Conservation (phyloP, 2,329 filamentous ascomycete genomes). For the Colletotrichum somersetense region DNA sequence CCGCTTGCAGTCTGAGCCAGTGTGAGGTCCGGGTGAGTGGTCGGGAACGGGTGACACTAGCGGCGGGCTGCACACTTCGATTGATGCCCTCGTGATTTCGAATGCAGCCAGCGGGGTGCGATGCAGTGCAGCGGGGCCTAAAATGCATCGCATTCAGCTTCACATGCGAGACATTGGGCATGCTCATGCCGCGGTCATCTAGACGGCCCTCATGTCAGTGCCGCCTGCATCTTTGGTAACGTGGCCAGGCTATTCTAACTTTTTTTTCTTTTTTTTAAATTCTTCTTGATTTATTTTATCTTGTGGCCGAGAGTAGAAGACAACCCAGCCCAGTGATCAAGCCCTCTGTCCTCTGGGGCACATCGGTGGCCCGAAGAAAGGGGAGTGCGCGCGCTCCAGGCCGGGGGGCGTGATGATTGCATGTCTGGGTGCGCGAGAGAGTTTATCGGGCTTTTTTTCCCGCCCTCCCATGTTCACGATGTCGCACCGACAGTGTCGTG, state of each 20-base stretch:
- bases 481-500: background rate
- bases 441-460: background rate
- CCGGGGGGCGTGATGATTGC: background rate
- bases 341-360: background rate
- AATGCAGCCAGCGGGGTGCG: slow-evolving; percentile 30
- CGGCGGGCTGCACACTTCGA: background rate
- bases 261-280: background rate
- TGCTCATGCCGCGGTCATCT: background rate
- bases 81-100: slow-evolving; percentile 33
- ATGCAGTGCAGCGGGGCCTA: background rate
- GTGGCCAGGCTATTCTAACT: background rate
- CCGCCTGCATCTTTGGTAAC: background rate
- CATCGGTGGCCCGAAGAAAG: background rate
- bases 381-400: background rate
- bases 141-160: slow-evolving; percentile 35
- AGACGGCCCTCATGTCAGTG: background rate
- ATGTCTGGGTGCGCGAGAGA: slow-evolving; percentile 1
- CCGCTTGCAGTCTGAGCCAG: slow-evolving; percentile 28
- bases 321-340: background rate
- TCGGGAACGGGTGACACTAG: slow-evolving; percentile 34
- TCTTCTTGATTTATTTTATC: too few species aligned
- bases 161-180: slow-evolving; percentile 38
- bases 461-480: background rate
- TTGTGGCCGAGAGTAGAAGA: background rate
- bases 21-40: background rate